Base-by-base conservation (phyloP, 2,329 filamentous ascomycete species). In the Chrysoporthe austroafricana region DNA sequence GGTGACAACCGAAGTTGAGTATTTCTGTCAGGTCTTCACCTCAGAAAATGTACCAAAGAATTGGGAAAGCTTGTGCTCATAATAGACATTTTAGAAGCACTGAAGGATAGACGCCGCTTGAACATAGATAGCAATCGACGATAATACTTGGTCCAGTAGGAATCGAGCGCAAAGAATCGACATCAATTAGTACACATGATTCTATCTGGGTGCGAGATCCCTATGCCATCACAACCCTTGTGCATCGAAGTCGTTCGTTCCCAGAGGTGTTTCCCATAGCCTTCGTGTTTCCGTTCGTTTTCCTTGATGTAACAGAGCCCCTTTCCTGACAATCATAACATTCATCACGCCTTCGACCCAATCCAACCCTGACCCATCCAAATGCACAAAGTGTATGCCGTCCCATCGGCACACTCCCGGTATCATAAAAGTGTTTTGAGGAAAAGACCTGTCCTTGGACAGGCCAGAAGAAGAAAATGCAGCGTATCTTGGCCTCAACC, bases 311-410 rank as follows among this genome's bases (percentile, higher is more conserved):
- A 52, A 13, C 21, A 32, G 21, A 54, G 26, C 44, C 54, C 34
- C 43, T 48, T 16, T n/a, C 32, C 36, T 39, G 18, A 39, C 26
- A n/a, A 16, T 63, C 62, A 43, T 63, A 11, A 54, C 18, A 57
- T 34, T 50, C 48, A 46, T 65, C 50, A 32, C 36, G 44, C 44
- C 44, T 62, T 39, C 32, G n/a, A 39, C 32, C 59, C 59, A 13
- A 48, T 50, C 26, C 32, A 57, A 42, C 13, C 62, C 52, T 48
- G 14, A 46, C n/a, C 63, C 26, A n/a, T 65, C 21, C 11, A 39
- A 60, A 39, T 65, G 57, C 56, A 52, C 46, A 60, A 42, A 44
- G 59, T 60, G 62, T 36, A 59, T 44, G 63, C 63, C 44, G n/a
- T 13, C 56, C n/a, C 44, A 52, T 18, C 21, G 21, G 42, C 59